Evolutionary conservation across 2,329 filamentous ascomycete genomes (phyloP).

Genomic region (Hypomyces perniciosus): DNA sequence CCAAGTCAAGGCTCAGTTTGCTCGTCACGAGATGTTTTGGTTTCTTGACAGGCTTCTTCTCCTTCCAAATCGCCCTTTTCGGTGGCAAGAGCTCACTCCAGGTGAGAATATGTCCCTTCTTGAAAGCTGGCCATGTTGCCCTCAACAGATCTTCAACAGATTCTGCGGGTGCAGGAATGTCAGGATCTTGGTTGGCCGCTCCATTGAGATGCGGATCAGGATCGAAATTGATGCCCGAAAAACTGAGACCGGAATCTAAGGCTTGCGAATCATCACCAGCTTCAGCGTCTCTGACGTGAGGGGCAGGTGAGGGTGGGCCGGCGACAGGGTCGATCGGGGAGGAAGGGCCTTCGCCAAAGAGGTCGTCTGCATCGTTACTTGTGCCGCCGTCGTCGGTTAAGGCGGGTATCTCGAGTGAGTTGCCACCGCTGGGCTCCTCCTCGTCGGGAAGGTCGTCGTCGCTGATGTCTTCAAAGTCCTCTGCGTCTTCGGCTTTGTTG

Average conservation of each 20-base stretch:
- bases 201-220: conserved; percentile 38
- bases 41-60: conserved; percentile 71
- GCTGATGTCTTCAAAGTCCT: conserved; percentile 86
- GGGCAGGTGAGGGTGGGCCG: conserved; percentile 38
- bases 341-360: conserved; percentile 60
- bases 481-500: conserved; percentile 86
- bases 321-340: conserved; percentile 41
- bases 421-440: conserved; percentile 47
- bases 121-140: conserved; percentile 75
- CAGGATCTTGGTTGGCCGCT: conserved; percentile 51
- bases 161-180: conserved; percentile 64
- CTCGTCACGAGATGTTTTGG: conserved; percentile 78
- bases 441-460: conserved; percentile 88
- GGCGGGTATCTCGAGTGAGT: conserved; percentile 44
- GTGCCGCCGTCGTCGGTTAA: conserved; percentile 55
- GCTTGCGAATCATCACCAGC: conserved; percentile 29
- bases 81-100: conserved; percentile 81
- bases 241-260: conserved; percentile 28
- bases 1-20: conserved; percentile 82
- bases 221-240: conserved; percentile 42
- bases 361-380: conserved; percentile 57
- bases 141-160: conserved; percentile 70
- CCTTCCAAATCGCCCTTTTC: conserved; percentile 70
- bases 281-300: conserved; percentile 37
- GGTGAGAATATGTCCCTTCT: conserved; percentile 65